phyloP scores from a whole-genome alignment of 2,329 filamentous ascomycete genomes.

The Xylaria sp. region DNA sequence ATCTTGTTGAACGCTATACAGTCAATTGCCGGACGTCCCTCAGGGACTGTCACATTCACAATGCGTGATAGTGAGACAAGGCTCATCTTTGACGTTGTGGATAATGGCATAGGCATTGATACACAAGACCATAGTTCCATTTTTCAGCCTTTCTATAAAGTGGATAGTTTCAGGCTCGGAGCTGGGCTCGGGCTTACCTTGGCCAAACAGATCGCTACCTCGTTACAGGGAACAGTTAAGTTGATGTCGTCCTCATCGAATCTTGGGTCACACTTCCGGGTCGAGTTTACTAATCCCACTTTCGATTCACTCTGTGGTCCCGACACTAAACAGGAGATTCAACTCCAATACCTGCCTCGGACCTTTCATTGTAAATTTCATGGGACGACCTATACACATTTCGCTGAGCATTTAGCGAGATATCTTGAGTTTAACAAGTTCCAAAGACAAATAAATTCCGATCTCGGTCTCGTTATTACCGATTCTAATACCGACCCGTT shows the following conservation, averaged over 20 bases:
- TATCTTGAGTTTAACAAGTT: slow-evolving; percentile 19
- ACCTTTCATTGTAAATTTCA: not conserved
- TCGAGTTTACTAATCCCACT: slow-evolving; percentile 11
- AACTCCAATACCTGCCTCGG: slow-evolving; percentile 9
- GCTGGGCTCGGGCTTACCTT: slow-evolving; percentile 30
- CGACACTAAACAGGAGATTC: not conserved
- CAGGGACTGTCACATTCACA: slow-evolving; percentile 25
- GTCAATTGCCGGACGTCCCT: slow-evolving; percentile 15
- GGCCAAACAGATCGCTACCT: slow-evolving; percentile 25
- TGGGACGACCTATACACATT: slow-evolving; percentile 8
- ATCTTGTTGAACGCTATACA: slow-evolving; percentile 28
- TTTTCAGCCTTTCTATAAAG: slow-evolving; percentile 28
- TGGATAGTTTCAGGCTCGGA: slow-evolving; percentile 22
- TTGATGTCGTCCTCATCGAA: slow-evolving; percentile 20
- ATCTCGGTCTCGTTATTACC: slow-evolving; percentile 16
- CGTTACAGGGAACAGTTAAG: slow-evolving; percentile 16
- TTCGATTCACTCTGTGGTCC: not conserved
- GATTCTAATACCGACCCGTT: slow-evolving; percentile 8
- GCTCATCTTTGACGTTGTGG: slow-evolving; percentile 25
- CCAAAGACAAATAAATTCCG: not conserved
- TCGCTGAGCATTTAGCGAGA: slow-evolving; percentile 15
- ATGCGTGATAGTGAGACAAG: slow-evolving; percentile 14
- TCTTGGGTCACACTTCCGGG: slow-evolving; percentile 26
- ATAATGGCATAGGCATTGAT: slow-evolving; percentile 27
- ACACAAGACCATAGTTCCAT: slow-evolving; percentile 14